Conservation (phyloP, 805 yeast species). For the Saccharomycopsis olivae region DNA sequence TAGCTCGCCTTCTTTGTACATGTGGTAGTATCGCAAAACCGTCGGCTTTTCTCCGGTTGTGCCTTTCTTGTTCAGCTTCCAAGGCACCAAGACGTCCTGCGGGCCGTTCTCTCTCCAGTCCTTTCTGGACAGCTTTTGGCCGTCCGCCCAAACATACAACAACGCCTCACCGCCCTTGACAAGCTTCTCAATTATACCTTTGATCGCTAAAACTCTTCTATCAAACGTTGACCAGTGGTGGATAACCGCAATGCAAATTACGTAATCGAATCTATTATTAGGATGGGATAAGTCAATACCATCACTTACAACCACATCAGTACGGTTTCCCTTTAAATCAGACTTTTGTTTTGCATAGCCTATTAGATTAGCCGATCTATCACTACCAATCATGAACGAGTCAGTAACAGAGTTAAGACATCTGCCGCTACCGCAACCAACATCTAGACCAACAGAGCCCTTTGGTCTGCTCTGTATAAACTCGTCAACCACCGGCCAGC, state of each 20-base stretch:
- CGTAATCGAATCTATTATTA: slow-evolving; percentile 55
- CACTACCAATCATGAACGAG: slow-evolving; percentile 63
- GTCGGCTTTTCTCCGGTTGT: slow-evolving; percentile 24
- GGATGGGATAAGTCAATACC: slow-evolving; percentile 59
- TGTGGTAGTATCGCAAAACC: slow-evolving; percentile 83
- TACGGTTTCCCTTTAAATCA: slow-evolving; percentile 15
- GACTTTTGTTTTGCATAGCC: slow-evolving; percentile 37
- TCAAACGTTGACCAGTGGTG: slow-evolving; percentile 88
- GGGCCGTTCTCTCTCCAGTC: slow-evolving; percentile 89
- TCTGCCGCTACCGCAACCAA: slow-evolving; percentile 97
- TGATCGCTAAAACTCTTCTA: slow-evolving; percentile 68
- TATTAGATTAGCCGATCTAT: slow-evolving; percentile 59
- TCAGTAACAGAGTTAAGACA: slow-evolving; percentile 65
- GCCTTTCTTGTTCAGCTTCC: slow-evolving; percentile 38
- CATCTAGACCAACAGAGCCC: slow-evolving; percentile 75
- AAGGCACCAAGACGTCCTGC: slow-evolving; percentile 91
- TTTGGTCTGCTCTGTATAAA: slow-evolving; percentile 41
- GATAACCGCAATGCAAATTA: slow-evolving; percentile 88
- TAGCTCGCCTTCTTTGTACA: slow-evolving; percentile 78
- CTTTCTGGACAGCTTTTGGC: slow-evolving; percentile 76
- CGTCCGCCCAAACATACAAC: slow-evolving; percentile 95
- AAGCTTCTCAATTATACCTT: slow-evolving; percentile 53
- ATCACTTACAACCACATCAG: slow-evolving; percentile 68
- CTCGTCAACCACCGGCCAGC: slow-evolving; percentile 90
- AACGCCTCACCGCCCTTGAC: slow-evolving; percentile 55